Base-by-base conservation (phyloP, 345 rosid genomes). In the Physaria fendleri region DNA sequence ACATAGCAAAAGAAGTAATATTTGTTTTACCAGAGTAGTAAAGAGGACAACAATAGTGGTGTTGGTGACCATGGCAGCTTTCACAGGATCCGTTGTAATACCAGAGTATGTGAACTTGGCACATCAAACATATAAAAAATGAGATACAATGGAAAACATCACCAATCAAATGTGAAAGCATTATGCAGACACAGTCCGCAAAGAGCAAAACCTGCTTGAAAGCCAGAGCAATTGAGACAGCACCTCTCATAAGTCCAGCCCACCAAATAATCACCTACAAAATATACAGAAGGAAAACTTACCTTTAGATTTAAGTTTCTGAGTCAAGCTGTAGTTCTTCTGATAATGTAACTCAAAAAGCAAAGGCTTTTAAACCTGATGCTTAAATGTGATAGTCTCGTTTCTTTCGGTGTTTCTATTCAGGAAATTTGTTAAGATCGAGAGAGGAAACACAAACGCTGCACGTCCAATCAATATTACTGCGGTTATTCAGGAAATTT, bases 191-290 rank as follows among this genome's bases (percentile, higher is more conserved):
- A 56, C 20, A 1, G 2, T 41, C 10, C 17, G 53, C 3, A 34
- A 52, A 17, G 51, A 60, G 62, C 1, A 47, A 66, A 56, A 91
- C 98, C 95, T 88, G 96, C 54, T 88, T 82, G 69, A 85, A 88
- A 73, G 96, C 96, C 65, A 88, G 73, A 50, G 96, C 98, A 52
- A 92, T 81, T 5, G 98, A 91, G 33, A 88, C 96, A 8, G 96
- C 96, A 0, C 98, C 98, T 69, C 98, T 77, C 84, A 91, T 91
- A 14, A 88, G 77, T 8, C 96, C 95, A 2, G 96, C 96, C 96
- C 98, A 92, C 90, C 98, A 92, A 33, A 92, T 80, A 35, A 92
- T 72, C 60, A 85, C 74, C 98, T 92, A 57, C n/a, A 32, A 62
- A 8, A 58, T 30, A 44, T 20, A 71, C 35, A 48, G 1, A 68